Evolutionary conservation across 1,284 basidiomycete species (phyloP).

Genomic region (Tylopilus sp.): DNA sequence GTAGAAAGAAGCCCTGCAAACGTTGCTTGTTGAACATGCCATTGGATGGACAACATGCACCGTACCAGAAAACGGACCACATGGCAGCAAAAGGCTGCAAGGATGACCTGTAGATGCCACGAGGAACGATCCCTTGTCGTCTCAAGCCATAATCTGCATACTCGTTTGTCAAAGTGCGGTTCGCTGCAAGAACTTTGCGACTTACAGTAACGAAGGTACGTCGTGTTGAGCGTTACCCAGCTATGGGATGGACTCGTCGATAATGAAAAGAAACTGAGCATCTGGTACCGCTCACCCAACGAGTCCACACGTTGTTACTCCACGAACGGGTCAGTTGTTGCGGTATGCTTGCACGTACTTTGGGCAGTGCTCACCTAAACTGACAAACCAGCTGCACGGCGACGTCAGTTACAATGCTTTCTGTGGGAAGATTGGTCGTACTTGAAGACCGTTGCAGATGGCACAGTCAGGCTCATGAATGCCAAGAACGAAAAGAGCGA

Average conservation of each 20-base stretch:
- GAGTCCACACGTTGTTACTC: constrained; percentile 47
- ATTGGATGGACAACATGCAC: neutral
- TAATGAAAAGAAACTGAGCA: neutral
- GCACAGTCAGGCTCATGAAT: constrained; percentile 19
- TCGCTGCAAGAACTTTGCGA: neutral
- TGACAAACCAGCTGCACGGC: constrained; percentile 44
- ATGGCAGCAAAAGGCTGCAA: constrained; percentile 29
- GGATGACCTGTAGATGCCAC: constrained; percentile 24
- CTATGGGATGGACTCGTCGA: constrained; percentile 12
- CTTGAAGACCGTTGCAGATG: constrained; percentile 26
- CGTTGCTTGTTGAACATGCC: constrained; percentile 1
- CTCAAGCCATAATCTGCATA: constrained; percentile 49
- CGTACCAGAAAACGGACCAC: constrained; percentile 31
- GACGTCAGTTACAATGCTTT: neutral
- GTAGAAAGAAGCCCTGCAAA: constrained; percentile 35
- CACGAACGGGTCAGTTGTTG: neutral
- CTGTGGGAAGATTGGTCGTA: constrained; percentile 4
- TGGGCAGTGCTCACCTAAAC: constrained; percentile 32
- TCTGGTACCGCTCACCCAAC: constrained; percentile 27
- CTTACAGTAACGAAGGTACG: constrained; percentile 49
- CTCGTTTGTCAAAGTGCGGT: constrained; percentile 22
- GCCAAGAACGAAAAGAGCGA: constrained; percentile 32
- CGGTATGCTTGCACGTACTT: neutral
- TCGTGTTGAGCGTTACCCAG: constrained; percentile 44
- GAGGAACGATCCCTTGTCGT: constrained; percentile 49